Conservation (phyloP, 345 rosid species). For the Eucalyptus paniculata region DNA sequence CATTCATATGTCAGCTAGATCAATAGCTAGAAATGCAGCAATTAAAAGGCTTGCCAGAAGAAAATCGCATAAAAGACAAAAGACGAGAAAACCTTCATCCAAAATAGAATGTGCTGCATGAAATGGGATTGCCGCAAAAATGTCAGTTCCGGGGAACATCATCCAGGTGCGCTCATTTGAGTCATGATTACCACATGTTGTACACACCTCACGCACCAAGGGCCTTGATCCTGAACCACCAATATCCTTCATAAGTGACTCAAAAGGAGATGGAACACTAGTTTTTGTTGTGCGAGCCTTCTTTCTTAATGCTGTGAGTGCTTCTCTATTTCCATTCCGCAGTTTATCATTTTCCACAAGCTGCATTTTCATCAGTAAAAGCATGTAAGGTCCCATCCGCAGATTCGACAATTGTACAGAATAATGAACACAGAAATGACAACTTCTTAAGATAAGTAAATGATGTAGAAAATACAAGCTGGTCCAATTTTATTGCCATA, state of each 20-base stretch:
- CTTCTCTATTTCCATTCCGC: slow-evolving; percentile 75
- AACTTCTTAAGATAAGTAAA: neutral
- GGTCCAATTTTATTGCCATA: neutral
- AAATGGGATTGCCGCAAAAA: slow-evolving; percentile 60
- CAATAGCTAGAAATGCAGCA: neutral
- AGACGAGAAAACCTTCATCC: slow-evolving; percentile 42
- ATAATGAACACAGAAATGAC: neutral
- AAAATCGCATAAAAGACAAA: neutral
- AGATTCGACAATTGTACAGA: neutral
- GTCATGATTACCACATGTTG: slow-evolving; percentile 69
- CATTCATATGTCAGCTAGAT: neutral
- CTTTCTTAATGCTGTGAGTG: slow-evolving; percentile 68
- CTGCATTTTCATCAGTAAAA: slow-evolving; percentile 18
- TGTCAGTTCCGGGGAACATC: slow-evolving; percentile 71
- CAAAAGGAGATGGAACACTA: slow-evolving; percentile 55
- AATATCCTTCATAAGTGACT: slow-evolving; percentile 61
- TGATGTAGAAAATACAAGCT: neutral
- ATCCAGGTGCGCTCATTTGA: slow-evolving; percentile 65
- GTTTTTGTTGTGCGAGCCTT: slow-evolving; percentile 68
- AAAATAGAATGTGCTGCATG: slow-evolving; percentile 73
- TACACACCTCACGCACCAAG: slow-evolving; percentile 68
- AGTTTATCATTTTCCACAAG: slow-evolving; percentile 60
- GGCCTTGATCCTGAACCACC: slow-evolving; percentile 29
- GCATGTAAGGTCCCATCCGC: neutral
- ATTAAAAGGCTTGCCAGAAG: neutral